A percentile compares a stretch with the other conserved stretches of the same genome.
phyloP scores from a whole-genome alignment of 352 stramenopile species.

The Paralagenidium karlingii region DNA sequence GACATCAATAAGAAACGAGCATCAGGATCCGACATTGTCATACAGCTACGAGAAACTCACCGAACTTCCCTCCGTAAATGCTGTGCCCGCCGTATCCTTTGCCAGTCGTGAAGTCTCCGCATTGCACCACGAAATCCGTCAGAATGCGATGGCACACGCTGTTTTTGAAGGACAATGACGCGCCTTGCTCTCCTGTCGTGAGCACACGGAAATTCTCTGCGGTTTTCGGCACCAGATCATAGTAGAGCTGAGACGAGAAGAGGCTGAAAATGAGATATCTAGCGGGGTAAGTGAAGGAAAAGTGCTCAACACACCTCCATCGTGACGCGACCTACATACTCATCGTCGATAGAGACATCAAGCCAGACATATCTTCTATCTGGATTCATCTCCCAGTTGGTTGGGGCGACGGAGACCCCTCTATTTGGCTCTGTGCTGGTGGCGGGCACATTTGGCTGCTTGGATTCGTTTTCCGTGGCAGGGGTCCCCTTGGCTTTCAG shows the following conservation, averaged over 20 bases:
- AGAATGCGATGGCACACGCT: conserved; percentile 97
- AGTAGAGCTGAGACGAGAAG: conserved; percentile 60
- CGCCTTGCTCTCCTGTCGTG: conserved; percentile 92
- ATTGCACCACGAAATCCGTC: conserved; percentile 97
- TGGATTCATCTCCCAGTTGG: conserved; percentile 35
- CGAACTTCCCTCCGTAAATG: conserved; percentile 97
- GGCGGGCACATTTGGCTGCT: too few species aligned
- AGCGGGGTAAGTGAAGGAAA: neutral
- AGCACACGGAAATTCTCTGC: conserved; percentile 96
- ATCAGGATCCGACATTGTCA: neutral
- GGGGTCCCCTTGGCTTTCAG: too few species aligned
- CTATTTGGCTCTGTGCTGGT: neutral
- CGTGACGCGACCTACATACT: conserved; percentile 53
- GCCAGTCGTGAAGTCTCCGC: conserved; percentile 89
- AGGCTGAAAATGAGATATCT: neutral
- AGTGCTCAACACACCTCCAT: conserved; percentile 25
- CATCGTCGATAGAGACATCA: conserved; percentile 69
- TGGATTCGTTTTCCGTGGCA: too few species aligned
- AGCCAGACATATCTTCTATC: conserved; percentile 79
- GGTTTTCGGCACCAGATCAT: conserved; percentile 94
- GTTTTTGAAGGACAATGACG: conserved; percentile 93
- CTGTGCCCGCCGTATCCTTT: conserved; percentile 92
- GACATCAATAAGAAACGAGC: neutral
- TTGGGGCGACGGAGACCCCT: neutral
- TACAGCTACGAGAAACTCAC: conserved; percentile 1